Base-by-base conservation (phyloP, 306 rosid genomes). In the Malus orientalis region DNA sequence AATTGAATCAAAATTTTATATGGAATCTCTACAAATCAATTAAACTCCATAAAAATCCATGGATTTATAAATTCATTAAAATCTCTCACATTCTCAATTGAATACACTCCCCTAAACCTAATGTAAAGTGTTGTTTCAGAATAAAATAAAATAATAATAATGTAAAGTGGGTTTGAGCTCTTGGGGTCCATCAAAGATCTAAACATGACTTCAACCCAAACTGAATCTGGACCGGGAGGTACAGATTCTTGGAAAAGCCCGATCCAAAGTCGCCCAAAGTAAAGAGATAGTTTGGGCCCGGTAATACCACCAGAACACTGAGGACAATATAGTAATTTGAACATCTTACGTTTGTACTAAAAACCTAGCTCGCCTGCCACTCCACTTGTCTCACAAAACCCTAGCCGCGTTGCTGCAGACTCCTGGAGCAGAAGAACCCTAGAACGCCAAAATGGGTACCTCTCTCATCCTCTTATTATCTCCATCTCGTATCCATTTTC, bases 361-460 rank as follows among this genome's bases (percentile, higher is more conserved):
- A 78, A 30, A 1, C 80, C 25, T 9, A 54, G 38, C 30, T 32
- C 65, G 40, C 75, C 80, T 27, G 19, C 30, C 18, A 2, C 42
- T 19, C 42, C 11, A 2, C 29, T 47, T 13, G 16, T 51, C 73
- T 32, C 30, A 65, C 42, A 38, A 38, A 69, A 23, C 63, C 74
- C 77, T 75, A 74, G 77, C 79, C 66, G 62, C 60, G 7, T 25
- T 13, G 70, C 66, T 27, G 82, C 53, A 40, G 27, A 49, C 57
- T 58, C 11, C 36, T 40, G 54, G 74, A 25, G 64, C 70, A 78
- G 42, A 54, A 74, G 47, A 32, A 14, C 29, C 51, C 49, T 53
- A 61, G 65, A 70, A 57, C 64, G 11, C 66, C 79, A 83, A 79
- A n/a, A 83, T 83, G 86, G 86, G 86, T 79, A 83, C 19, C 4